phyloP scores from a whole-genome alignment of 306 rosid genomes.

The Vachellia pachyceras region DNA sequence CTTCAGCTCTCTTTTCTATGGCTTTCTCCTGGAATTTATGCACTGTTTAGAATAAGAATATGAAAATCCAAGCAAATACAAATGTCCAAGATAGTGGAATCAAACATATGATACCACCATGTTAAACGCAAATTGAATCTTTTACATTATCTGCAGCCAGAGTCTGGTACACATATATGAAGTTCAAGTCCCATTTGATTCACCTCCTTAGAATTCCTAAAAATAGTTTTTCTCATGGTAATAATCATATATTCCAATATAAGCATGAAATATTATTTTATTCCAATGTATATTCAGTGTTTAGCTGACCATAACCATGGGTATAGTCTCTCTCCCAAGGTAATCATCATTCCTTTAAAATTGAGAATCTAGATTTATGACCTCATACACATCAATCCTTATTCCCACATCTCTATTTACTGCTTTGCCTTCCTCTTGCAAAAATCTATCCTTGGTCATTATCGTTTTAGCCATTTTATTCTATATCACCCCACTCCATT shows the following conservation, averaged over 20 bases:
- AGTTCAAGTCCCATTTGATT: neutral
- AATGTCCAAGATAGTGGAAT: neutral
- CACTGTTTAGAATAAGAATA: neutral
- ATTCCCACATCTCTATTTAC: neutral
- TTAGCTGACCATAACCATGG: neutral
- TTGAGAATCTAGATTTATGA: neutral
- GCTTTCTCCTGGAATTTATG: conserved; percentile 49
- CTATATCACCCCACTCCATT: neutral
- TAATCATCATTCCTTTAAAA: neutral
- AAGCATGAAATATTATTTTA: neutral
- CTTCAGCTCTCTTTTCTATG: conserved; percentile 44
- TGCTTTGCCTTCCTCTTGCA: neutral
- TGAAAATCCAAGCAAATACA: neutral
- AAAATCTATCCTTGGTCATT: neutral
- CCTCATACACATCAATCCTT: neutral
- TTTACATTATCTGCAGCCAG: neutral
- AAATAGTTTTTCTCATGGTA: neutral
- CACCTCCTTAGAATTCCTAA: neutral
- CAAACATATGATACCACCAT: neutral
- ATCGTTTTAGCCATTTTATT: neutral
- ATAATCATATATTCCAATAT: neutral
- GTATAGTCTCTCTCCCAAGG: neutral
- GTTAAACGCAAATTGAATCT: neutral
- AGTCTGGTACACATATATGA: neutral
- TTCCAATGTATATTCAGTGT: neutral